Conservation (phyloP, 371 early-diverging fungal genomes). For the Actinomortierella ambigua region DNA sequence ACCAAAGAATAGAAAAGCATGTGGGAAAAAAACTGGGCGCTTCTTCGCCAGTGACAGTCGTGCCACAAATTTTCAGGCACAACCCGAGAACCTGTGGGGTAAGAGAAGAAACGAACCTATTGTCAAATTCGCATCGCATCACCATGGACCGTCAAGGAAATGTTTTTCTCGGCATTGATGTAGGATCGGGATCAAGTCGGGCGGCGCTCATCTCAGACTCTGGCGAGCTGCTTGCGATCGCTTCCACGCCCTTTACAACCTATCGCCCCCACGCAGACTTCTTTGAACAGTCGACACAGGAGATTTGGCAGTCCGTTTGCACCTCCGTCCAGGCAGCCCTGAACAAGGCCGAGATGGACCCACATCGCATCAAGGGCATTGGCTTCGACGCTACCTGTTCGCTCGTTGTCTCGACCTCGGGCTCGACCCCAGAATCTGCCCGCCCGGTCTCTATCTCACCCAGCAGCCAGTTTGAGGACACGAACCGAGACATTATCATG, state of each 20-base stretch:
- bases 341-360: constrained; percentile 41
- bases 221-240: constrained; percentile 59
- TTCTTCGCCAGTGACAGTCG: no score
- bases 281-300: constrained; percentile 70
- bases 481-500: constrained; percentile 65
- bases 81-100: no score
- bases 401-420: constrained; percentile 59
- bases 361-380: constrained; percentile 57
- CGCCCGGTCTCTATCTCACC: constrained; percentile 59
- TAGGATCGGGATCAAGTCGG: constrained; percentile 72
- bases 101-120: no score
- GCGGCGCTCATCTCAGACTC: constrained; percentile 61
- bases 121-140: no score
- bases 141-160: not conserved
- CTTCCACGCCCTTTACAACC: constrained; percentile 48
- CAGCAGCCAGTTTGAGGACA: constrained; percentile 47
- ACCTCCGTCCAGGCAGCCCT: constrained; percentile 52
- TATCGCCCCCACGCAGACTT: constrained; percentile 58
- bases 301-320: constrained; percentile 71
- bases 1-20: no score
- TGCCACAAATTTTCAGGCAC: no score
- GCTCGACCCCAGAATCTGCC: constrained; percentile 42
- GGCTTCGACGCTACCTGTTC: constrained; percentile 85
- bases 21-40: no score
- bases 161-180: constrained; percentile 71